Evolutionary conservation across 331 rosid species (phyloP).

Genomic region (Quercus phellos): DNA sequence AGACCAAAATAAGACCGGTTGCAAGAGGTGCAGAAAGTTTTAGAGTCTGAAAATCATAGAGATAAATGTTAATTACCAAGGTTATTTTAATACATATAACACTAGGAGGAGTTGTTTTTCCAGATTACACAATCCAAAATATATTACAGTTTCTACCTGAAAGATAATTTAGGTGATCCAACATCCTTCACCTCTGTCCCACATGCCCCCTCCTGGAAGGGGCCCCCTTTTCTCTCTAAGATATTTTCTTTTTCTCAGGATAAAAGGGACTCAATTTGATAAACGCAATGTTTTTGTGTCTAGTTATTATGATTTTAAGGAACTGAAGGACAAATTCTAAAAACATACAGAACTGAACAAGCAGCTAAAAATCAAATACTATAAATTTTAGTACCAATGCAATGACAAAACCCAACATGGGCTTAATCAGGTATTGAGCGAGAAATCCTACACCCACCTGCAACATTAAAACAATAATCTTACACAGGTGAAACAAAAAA

Average conservation of each 20-base stretch:
- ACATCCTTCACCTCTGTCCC: too few species aligned
- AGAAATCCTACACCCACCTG: slow-evolving; percentile 99
- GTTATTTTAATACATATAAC: background rate
- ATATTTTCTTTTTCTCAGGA: background rate
- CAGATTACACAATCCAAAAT: background rate
- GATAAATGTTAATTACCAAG: slow-evolving; percentile 14
- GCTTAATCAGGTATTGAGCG: slow-evolving; percentile 87
- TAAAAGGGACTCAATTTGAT: background rate
- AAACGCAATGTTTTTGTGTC: too few species aligned
- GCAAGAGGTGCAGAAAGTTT: slow-evolving; percentile 96
- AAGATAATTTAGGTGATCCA: background rate
- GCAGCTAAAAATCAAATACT: background rate
- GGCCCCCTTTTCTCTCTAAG: too few species aligned
- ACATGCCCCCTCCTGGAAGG: too few species aligned
- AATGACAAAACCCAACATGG: slow-evolving; percentile 75
- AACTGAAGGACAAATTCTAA: background rate
- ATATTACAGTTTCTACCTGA: background rate
- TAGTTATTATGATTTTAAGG: background rate
- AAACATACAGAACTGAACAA: slow-evolving; percentile 12
- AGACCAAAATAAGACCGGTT: slow-evolving; percentile 93
- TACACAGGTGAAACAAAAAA: slow-evolving; percentile 5
- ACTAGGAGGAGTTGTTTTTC: background rate
- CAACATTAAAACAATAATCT: slow-evolving; percentile 27
- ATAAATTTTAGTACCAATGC: slow-evolving; percentile 48
- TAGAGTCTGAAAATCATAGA: slow-evolving; percentile 52